Evolutionary conservation across 2,329 filamentous ascomycete genomes (phyloP).

Genomic region (Fusarium coicis): DNA sequence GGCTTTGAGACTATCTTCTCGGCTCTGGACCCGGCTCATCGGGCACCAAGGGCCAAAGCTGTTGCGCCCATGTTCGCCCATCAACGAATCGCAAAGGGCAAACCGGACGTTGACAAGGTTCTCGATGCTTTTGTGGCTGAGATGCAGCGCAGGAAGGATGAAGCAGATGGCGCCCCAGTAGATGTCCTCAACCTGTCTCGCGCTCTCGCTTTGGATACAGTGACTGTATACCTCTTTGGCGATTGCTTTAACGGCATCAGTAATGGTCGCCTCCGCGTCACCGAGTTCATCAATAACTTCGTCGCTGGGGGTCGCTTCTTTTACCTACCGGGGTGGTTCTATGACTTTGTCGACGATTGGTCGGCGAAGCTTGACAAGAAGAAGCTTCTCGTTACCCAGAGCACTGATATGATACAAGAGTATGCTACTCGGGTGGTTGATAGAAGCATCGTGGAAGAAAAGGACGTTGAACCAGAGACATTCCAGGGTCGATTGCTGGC

Average conservation of each 20-base stretch:
- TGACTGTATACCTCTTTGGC: background rate
- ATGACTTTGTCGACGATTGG: background rate
- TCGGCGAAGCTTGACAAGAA: background rate
- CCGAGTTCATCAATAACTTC: background rate
- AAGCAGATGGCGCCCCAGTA: background rate
- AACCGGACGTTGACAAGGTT: background rate
- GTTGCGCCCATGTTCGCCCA: background rate
- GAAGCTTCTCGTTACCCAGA: background rate
- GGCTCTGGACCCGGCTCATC: background rate
- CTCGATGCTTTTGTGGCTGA: background rate
- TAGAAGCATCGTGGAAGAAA: background rate
- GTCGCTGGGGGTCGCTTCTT: background rate
- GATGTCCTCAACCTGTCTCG: background rate
- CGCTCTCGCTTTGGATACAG: background rate
- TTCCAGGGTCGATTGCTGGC: background rate
- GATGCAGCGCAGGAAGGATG: background rate
- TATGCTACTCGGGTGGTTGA: background rate
- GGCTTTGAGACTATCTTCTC: background rate
- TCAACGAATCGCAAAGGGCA: background rate
- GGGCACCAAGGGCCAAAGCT: background rate
- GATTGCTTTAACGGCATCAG: background rate
- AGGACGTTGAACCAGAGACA: background rate
- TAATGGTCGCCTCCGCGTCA: background rate
- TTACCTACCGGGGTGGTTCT: background rate
- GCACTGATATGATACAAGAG: background rate